phyloP scores from a whole-genome alignment of 2,329 filamentous ascomycete species.

The Colletotrichum theobromicola region DNA sequence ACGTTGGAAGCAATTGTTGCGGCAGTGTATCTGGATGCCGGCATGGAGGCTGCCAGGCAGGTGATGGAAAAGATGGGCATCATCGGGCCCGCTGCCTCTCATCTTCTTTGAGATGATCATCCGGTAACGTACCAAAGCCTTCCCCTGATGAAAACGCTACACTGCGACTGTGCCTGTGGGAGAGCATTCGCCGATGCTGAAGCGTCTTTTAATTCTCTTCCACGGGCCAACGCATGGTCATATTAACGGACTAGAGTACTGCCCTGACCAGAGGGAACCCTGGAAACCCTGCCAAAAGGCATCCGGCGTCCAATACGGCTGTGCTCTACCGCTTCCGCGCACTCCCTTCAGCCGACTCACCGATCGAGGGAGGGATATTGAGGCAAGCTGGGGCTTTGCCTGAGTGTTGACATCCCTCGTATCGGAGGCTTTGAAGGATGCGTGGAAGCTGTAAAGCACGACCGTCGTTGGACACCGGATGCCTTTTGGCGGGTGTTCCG shows the following conservation, averaged over 20 bases:
- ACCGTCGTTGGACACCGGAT: not conserved
- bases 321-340: not conserved
- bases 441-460: too few relatives aligned
- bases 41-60: fast-evolving
- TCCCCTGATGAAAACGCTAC: not conserved
- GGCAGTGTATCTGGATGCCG: not conserved
- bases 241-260: not conserved
- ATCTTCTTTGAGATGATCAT: not conserved
- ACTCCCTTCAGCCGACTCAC: not conserved
- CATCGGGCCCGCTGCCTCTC: not conserved
- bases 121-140: not conserved
- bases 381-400: not conserved
- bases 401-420: not conserved
- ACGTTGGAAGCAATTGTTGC: not conserved
- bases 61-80: not conserved
- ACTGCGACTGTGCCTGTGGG: not conserved
- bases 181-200: not conserved
- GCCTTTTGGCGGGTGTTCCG: not conserved
- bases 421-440: not conserved
- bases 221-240: too few relatives aligned
- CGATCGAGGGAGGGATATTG: not conserved
- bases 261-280: not conserved
- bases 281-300: not conserved
- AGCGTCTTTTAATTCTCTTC: not conserved
- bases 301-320: not conserved